Evolutionary conservation across 805 yeast species (phyloP), one percentile per base, ranked within the genome.

Genomic region (Starmerella sirachaensis): DNA sequence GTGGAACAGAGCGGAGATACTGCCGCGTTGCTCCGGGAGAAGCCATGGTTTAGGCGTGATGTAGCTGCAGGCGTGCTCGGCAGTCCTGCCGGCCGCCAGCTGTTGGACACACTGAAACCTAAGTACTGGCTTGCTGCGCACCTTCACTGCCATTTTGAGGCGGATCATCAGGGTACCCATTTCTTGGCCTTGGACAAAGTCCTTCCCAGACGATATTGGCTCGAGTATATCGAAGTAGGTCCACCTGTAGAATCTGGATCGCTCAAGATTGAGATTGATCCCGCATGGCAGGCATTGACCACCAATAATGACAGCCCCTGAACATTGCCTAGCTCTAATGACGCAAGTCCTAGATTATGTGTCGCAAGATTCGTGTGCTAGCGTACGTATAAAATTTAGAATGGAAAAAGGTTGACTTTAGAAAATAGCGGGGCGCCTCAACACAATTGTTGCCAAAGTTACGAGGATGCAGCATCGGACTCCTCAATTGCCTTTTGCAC

Each of bases 171-270:
- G 18, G 73, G 78, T 2, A 51, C 52, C n/a, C 35, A 57, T 11
- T 88, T 85, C 50, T 57, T 82, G 21, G 91, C 97, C 0, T 63
- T 88, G 19, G 96, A 86, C 54, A 88, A 88, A 56, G 83, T 93
- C 49, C 61, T 80, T 1, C 83, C 84, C 1, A 59, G 66, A 13
- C 62, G 93, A 17, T 51, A 61, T 18, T 82, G 68, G 52, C 45
- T 84, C 8, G 78, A 77, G 41, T 49, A 69, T 4, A 18, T 74
- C 12, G 63, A 66, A 11, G 41, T 45, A 17, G 41, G 29, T 5
- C 41, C 48, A 13, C 31, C 32, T 8, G 16, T 14, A 11, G 16
- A 26, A 11, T 23, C 11, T 11, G 22, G 25, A n/a, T 21, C 31
- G 16, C 21, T 25, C 22, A 12, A 10, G 21, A 34, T 34, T 2